Conservation (phyloP, 2,329 filamentous ascomycete genomes). For the Metarhizium brunneum region DNA sequence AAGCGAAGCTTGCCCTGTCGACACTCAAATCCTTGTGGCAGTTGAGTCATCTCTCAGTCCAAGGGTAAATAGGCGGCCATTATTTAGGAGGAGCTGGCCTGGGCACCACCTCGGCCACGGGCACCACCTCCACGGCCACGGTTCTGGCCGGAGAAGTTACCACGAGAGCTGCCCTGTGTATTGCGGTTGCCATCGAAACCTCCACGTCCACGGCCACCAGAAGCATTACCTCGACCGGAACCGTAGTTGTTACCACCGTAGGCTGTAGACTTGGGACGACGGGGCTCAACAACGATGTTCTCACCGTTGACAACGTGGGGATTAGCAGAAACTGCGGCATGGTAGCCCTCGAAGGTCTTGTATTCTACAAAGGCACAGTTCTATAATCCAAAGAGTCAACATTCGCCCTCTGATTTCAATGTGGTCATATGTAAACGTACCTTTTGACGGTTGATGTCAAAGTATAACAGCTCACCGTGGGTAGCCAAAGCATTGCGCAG, state of each 20-base stretch:
- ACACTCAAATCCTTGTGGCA: neutral
- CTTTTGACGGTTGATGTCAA: conserved; percentile 76
- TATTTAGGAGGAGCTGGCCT: conserved; percentile 41
- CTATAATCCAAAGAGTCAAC: conserved; percentile 32
- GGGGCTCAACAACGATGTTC: conserved; percentile 79
- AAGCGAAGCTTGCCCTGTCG: neutral
- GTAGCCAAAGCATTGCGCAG: conserved; percentile 62
- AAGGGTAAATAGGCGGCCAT: neutral
- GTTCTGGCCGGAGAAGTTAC: conserved; percentile 58
- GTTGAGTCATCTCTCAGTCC: neutral
- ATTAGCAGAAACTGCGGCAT: conserved; percentile 74
- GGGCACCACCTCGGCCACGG: conserved; percentile 53
- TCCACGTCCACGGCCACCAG: conserved; percentile 54
- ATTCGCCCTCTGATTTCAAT: neutral
- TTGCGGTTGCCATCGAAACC: conserved; percentile 50
- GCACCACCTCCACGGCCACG: conserved; percentile 59
- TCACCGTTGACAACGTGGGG: conserved; percentile 78
- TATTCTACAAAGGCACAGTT: conserved; percentile 98
- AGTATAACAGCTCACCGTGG: conserved; percentile 62
- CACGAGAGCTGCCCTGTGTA: conserved; percentile 52
- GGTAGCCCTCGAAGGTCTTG: conserved; percentile 68
- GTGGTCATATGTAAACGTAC: conserved; percentile 35
- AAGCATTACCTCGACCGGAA: conserved; percentile 49
- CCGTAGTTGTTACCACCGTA: conserved; percentile 62
- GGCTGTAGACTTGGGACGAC: conserved; percentile 64